phyloP scores from a whole-genome alignment of 1,139 yeast species.

The Kluyveromyces sp. region DNA sequence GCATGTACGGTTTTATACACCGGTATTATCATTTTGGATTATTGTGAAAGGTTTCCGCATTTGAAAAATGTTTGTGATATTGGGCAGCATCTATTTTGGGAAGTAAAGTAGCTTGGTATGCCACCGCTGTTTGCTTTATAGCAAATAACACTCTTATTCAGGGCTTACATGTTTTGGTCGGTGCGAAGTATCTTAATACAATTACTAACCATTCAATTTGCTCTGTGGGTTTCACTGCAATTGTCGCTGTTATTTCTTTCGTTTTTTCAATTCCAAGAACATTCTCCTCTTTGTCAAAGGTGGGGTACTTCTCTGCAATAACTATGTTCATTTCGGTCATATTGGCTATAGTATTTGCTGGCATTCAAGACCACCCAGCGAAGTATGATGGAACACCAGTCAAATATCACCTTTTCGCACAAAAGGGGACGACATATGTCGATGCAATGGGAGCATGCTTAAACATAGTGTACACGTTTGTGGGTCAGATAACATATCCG shows the following conservation, averaged over 20 bases:
- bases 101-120: constrained; percentile 46
- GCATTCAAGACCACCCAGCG: constrained; percentile 43
- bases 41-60: constrained; percentile 47
- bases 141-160: constrained; percentile 51
- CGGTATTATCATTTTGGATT: constrained; percentile 46
- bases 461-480: constrained; percentile 55
- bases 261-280: constrained; percentile 50
- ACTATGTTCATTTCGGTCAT: constrained; percentile 53
- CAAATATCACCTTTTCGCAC: constrained; percentile 42
- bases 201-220: constrained; percentile 45
- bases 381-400: constrained; percentile 38
- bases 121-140: constrained; percentile 47
- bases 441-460: constrained; percentile 48
- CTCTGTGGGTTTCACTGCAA: constrained; percentile 43
- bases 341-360: constrained; percentile 47
- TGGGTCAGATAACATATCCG: constrained; percentile 57
- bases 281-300: constrained; percentile 42
- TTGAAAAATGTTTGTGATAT: constrained; percentile 50
- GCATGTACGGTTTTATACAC: constrained; percentile 48
- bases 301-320: constrained; percentile 45
- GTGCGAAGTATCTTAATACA: constrained; percentile 54
- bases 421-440: constrained; percentile 44
- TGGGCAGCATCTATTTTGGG: constrained; percentile 51
- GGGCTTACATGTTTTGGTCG: constrained; percentile 51
- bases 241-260: constrained; percentile 42